Evolutionary conservation across 1,284 basidiomycete genomes (phyloP).

Genomic region (Sanghuangporus baumii): DNA sequence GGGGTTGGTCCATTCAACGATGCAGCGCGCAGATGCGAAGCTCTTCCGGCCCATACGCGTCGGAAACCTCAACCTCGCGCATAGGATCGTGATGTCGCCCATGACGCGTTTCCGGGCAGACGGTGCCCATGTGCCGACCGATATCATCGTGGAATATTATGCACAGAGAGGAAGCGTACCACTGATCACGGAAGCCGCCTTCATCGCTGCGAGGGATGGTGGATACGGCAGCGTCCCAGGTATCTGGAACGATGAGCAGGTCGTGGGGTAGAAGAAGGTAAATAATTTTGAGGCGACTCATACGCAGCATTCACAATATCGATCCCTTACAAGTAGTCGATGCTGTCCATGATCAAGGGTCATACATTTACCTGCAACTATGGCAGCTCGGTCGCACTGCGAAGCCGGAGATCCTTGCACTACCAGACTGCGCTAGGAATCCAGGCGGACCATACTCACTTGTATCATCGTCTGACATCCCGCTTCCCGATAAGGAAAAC

Average conservation of each 20-base stretch:
- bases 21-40: not conserved
- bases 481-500: constrained; percentile 27
- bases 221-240: constrained; percentile 22
- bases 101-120: constrained; percentile 30
- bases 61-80: constrained; percentile 22
- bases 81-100: constrained; percentile 30
- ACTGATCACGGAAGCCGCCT: constrained; percentile 30
- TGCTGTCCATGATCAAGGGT: constrained; percentile 39
- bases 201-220: constrained; percentile 22
- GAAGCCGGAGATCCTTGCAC: constrained; percentile 26
- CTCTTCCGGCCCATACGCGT: constrained; percentile 29
- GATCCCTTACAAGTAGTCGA: constrained; percentile 22
- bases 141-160: constrained; percentile 25
- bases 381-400: constrained; percentile 45
- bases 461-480: constrained; percentile 35
- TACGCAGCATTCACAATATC: constrained; percentile 25
- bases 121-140: constrained; percentile 20
- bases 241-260: constrained; percentile 26
- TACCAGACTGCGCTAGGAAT: constrained; percentile 25
- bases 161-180: constrained; percentile 24
- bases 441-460: constrained; percentile 26
- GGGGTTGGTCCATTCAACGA: not conserved
- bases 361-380: constrained; percentile 41
- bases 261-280: constrained; percentile 28
- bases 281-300: constrained; percentile 22